Evolutionary conservation across 139 green algal genomes (phyloP).

Genomic region (Chlamydomonas eustigma): DNA sequence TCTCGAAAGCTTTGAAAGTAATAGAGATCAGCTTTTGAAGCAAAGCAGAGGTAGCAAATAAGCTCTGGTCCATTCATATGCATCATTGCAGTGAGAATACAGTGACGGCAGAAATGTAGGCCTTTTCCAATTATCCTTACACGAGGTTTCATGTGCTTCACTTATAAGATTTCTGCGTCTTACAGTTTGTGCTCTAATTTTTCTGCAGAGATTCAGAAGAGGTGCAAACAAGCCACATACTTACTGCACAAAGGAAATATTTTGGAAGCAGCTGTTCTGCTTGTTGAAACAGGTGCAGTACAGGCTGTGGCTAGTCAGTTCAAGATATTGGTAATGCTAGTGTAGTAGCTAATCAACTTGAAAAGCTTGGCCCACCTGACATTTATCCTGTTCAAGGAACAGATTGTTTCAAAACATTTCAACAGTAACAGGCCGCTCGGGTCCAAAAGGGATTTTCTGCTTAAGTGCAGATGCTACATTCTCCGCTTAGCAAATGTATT

Average conservation of each 20-base stretch:
- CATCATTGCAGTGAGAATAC: too few relatives aligned
- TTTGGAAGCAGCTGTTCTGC: background rate
- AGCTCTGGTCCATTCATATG: too few relatives aligned
- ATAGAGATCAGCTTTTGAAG: background rate
- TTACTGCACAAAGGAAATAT: slow-evolving; percentile 57
- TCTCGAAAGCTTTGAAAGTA: background rate
- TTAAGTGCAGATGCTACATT: too few relatives aligned
- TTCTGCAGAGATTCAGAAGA: slow-evolving; percentile 66
- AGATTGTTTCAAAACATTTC: background rate
- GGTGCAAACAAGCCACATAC: slow-evolving; percentile 76
- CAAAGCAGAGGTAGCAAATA: background rate
- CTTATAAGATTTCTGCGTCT: too few relatives aligned
- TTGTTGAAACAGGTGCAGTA: background rate
- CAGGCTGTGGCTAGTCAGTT: too few relatives aligned
- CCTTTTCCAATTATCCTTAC: background rate
- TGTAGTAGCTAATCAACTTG: too few relatives aligned
- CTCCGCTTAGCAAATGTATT: too few relatives aligned
- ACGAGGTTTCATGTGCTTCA: background rate
- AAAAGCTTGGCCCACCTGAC: background rate
- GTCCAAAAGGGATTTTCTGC: background rate
- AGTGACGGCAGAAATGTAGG: background rate
- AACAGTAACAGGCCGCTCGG: too few relatives aligned
- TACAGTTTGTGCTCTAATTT: background rate
- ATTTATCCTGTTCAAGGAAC: background rate
- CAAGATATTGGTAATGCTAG: too few relatives aligned